Conservation (phyloP, 306 rosid species). For the Cotoneaster glaucophyllus region DNA sequence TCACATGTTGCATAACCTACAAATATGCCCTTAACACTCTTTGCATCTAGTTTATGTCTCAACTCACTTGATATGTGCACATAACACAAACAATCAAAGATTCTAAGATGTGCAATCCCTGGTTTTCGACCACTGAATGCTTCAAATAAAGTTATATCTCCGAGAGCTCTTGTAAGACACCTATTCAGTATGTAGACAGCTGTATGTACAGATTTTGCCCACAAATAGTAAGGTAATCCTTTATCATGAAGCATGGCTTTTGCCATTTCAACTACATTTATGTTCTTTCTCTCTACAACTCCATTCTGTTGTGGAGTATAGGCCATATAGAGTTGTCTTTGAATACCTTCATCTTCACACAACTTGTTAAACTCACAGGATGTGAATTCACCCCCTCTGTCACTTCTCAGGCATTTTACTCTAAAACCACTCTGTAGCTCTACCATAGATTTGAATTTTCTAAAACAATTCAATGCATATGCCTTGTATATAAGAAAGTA, state of each 20-base stretch:
- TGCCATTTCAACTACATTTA: neutral
- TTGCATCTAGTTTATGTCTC: neutral
- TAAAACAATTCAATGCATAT: no score
- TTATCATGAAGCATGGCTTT: neutral
- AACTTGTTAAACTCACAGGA: neutral
- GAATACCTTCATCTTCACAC: neutral
- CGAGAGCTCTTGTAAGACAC: neutral
- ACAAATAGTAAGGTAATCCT: neutral
- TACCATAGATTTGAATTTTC: no score
- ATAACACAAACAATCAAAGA: neutral
- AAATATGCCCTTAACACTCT: neutral
- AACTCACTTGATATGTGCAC: no score
- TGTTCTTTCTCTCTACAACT: neutral
- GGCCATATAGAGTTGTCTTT: neutral
- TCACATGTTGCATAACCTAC: neutral
- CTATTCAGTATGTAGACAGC: neutral
- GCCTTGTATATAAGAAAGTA: no score
- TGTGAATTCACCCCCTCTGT: no score
- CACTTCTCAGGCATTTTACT: no score
- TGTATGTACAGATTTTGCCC: neutral
- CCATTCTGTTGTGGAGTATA: neutral
- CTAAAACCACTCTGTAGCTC: no score
- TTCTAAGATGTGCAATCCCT: neutral
- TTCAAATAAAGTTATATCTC: neutral
- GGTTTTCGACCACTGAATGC: neutral